Evolutionary conservation across 2,329 filamentous ascomycete species (phyloP), one percentile per base, ranked within the genome.

Genomic region (Epichloe typhina): DNA sequence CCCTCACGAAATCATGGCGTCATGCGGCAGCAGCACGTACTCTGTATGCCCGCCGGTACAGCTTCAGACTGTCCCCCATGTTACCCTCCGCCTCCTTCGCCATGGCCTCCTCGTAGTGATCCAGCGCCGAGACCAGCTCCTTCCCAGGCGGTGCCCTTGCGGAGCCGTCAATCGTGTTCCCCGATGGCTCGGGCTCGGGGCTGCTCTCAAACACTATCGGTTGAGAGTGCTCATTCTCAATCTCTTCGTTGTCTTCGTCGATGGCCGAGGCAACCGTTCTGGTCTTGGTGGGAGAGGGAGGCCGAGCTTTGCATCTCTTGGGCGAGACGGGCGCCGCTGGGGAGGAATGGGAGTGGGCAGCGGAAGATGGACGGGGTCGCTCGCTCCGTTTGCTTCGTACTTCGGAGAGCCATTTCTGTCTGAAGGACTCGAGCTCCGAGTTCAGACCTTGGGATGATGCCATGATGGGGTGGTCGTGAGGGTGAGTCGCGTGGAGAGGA

Each of bases 61-160:
- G 76, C 56, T 79, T 81, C 50, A 98, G 66, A 63, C 91, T 97
- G 55, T 97, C 91, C 5, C 89, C 89, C 47, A 97, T 73, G 55
- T 81, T 93, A 0, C 93, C 93, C 59, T 86, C 80, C 0, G 76
- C 79, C 68, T 98, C 93, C 66, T 83, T 89, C 67, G 94, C 86
- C 51, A 95, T 90, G 3, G 91, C 93, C 63, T 80, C 81, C 64
- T 97, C 93, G 61, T 93, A 97, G 65, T 95, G 87, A 59, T 97
- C 93, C 15, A 98, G 69, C 0, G 93, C 93, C 11, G 90, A 86
- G 21, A 73, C 72, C 4, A 86, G 86, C 58, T 84, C 67, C 51
- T 57, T 64, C 11, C 65, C 60, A 31, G 43, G 49, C 50, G 51
- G 15, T 50, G 49, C 23, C 39, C 44, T 49, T 9, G 40, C 47